Conservation (phyloP, 345 rosid species). For the Salix viminalis region DNA sequence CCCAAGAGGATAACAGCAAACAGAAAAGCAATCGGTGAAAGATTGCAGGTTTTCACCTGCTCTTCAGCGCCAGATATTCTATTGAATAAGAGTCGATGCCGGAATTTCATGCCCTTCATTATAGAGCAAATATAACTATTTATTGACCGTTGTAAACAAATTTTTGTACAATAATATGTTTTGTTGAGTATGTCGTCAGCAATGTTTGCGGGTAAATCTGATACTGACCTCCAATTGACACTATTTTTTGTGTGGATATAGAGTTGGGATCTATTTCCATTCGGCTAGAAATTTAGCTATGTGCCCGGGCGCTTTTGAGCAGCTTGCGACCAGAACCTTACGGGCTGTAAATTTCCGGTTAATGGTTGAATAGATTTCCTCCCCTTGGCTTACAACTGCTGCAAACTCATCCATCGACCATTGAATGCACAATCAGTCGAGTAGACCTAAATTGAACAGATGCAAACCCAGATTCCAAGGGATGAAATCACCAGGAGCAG, state of each 20-base stretch:
- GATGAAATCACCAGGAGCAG: background rate
- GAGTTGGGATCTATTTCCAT: background rate
- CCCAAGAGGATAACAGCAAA: constrained; percentile 49
- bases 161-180: background rate
- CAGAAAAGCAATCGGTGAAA: constrained; percentile 5
- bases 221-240: background rate
- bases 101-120: background rate
- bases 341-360: background rate
- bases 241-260: background rate
- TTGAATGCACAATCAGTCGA: background rate
- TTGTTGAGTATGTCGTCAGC: background rate
- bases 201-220: background rate
- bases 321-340: no score
- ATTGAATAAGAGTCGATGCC: constrained; percentile 19
- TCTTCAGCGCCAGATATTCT: background rate
- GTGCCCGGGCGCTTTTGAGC: no score
- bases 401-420: background rate
- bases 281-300: no score
- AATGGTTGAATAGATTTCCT: background rate
- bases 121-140: background rate
- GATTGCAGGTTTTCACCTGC: constrained; percentile 2
- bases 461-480: background rate
- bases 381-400: background rate
- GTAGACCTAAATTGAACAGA: background rate
- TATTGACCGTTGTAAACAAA: background rate